Evolutionary conservation across 2,329 filamentous ascomycete genomes (phyloP).

Genomic region (Juglanconis juglandina): DNA sequence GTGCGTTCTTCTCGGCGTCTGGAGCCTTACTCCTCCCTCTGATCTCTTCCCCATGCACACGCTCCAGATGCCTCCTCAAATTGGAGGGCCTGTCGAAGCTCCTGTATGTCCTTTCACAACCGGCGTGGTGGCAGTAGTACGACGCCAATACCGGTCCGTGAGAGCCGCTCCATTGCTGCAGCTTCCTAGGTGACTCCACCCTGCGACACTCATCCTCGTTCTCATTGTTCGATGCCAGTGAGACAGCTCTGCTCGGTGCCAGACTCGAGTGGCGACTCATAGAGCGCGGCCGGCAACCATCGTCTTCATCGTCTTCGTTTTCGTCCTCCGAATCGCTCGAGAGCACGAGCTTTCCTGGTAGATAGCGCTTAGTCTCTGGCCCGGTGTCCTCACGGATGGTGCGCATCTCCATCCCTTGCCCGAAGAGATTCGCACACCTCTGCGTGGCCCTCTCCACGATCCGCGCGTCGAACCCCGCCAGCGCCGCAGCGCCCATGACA

Average conservation of each 20-base stretch:
- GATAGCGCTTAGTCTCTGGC: constrained; percentile 22
- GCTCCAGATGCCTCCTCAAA: constrained; percentile 41
- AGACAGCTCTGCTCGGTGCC: neutral
- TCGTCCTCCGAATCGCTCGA: constrained; percentile 10
- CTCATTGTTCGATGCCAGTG: neutral
- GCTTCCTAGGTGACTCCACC: neutral
- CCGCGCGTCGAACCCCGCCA: constrained; percentile 64
- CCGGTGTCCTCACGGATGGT: constrained; percentile 40
- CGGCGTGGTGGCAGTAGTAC: constrained; percentile 33
- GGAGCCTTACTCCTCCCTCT: neutral
- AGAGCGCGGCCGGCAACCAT: constrained; percentile 6
- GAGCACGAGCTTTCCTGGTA: constrained; percentile 25
- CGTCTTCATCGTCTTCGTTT: neutral
- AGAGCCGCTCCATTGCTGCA: constrained; percentile 19
- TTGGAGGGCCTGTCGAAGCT: constrained; percentile 36
- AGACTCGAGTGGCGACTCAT: constrained; percentile 17
- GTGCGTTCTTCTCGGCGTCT: constrained; percentile 18
- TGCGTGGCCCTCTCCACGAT: constrained; percentile 67
- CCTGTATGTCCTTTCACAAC: constrained; percentile 33
- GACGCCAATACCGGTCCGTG: constrained; percentile 18
- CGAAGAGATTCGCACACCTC: constrained; percentile 74
- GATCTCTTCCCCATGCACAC: constrained; percentile 34
- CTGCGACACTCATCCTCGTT: neutral
- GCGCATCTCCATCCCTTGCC: constrained; percentile 64
- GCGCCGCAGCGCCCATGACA: constrained; percentile 71